phyloP scores from a whole-genome alignment of 805 yeast species.

The Metschnikowia similis region DNA sequence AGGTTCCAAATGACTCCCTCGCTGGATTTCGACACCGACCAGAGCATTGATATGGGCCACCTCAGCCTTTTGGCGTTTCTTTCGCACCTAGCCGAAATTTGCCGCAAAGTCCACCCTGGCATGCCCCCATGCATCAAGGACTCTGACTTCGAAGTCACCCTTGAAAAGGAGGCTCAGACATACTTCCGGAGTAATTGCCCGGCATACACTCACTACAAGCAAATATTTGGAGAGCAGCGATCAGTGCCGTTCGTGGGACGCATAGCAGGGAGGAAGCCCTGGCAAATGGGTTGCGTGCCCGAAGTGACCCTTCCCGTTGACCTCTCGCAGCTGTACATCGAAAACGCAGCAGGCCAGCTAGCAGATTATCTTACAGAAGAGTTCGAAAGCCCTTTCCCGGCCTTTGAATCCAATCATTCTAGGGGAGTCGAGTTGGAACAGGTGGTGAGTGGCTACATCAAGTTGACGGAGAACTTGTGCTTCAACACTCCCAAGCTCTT shows the following conservation, averaged over 20 bases:
- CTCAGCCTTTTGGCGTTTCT: slow-evolving; percentile 2
- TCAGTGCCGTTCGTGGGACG: background rate
- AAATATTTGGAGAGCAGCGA: slow-evolving; percentile 3
- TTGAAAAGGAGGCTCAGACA: slow-evolving; percentile 4
- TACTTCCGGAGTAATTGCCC: slow-evolving; percentile 6
- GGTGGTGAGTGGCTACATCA: background rate
- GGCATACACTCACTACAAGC: slow-evolving; percentile 9
- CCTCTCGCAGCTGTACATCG: background rate
- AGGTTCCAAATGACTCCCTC: background rate
- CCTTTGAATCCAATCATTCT: background rate
- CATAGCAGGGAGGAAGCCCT: background rate
- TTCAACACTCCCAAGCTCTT: background rate
- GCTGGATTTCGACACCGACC: background rate
- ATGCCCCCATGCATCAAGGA: slow-evolving; percentile 10
- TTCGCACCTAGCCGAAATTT: slow-evolving; percentile 1
- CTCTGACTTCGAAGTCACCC: slow-evolving; percentile 11
- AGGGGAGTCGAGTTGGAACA: background rate
- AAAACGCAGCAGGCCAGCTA: background rate
- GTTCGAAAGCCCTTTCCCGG: background rate
- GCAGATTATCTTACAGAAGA: slow-evolving; percentile 1
- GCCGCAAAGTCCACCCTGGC: slow-evolving; percentile 4
- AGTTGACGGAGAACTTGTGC: background rate
- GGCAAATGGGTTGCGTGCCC: background rate
- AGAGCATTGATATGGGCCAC: background rate
- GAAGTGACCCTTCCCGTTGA: background rate